These are phyloP conservation scores for Pythium phragmiticola DNA, from an alignment of 352 stramenopile species.

Conservation along the genomic window DNA sequence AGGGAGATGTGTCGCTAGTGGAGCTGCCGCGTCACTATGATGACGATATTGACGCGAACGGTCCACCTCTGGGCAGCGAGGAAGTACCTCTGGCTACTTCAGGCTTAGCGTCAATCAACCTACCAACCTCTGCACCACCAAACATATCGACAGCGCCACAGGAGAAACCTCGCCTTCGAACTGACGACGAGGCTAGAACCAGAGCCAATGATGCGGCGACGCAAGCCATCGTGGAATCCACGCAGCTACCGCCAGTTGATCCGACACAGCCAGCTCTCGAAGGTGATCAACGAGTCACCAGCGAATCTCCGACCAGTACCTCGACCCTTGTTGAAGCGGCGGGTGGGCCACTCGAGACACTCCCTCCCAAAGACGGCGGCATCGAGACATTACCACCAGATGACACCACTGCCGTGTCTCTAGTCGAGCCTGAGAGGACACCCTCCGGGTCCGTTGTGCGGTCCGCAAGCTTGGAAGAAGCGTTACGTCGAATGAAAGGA, in stretches of 20 bases:
- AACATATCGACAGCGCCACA: background rate
- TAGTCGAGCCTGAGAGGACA: background rate
- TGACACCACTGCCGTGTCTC: background rate
- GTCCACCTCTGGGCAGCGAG: background rate
- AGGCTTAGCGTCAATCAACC: background rate
- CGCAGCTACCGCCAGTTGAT: background rate
- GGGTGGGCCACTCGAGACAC: background rate
- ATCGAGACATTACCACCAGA: background rate
- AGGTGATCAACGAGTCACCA: background rate
- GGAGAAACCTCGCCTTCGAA: constrained; percentile 7
- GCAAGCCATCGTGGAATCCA: background rate
- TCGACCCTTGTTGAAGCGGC: background rate
- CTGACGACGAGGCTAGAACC: background rate
- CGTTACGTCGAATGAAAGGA: constrained; percentile 9
- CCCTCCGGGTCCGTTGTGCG: background rate
- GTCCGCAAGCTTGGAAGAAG: constrained; percentile 7
- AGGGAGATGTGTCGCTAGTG: constrained; percentile 28
- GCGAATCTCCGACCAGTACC: background rate
- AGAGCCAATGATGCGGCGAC: background rate
- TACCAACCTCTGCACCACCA: background rate
- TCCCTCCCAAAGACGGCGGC: background rate
- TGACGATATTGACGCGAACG: background rate
- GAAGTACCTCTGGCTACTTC: background rate
- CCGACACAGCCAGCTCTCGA: background rate
- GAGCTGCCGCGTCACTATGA: constrained; percentile 8